Evolutionary conservation across 805 yeast genomes (phyloP), one percentile per base, ranked within the genome.

Genomic region (Candida andamanensis): DNA sequence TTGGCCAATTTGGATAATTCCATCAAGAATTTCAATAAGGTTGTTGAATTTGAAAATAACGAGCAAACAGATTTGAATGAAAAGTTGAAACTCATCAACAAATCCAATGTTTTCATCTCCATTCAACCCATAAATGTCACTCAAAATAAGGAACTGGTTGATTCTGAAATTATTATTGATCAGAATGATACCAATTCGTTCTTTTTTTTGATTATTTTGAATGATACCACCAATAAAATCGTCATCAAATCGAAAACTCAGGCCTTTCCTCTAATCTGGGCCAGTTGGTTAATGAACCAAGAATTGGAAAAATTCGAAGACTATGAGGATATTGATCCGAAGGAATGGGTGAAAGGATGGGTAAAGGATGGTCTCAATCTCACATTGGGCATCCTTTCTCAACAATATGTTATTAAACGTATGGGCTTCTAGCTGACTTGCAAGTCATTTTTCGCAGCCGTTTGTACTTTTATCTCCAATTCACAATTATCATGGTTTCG

Each of bases 261-360:
- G 57, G 78, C 95, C 5, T 82, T 86, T 66, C 97, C 98, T 8
- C 53, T 74, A 28, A 79, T 76, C 51, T 92, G 98, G 98, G 80
- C 87, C 7, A 64, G 74, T n/a, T 92, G 98, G 98, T 68, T 90
- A n/a, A 79, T 75, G 39, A 74, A 78, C 10, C 53, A 59, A 16
- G 45, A 42, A 8, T 33, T 43, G 33, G 45, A 46, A 7, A 35
- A 38, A 12, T 41, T 50, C 19, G 29, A 44, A 10, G 57, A 47
- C 20, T 36, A 42, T n/a, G 52, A 45, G 22, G 57, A 54, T 6
- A 54, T 64, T 18, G 65, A 64, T 34, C 67, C 70, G 9, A 43
- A 59, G 29, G 69, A 61, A 35, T 65, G 72, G 72, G 67, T 65
- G 6, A 54, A 50, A 27, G 63, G 47, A 24, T 65, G 76, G 75